A percentile compares a stretch with the other conserved stretches of the same genome.
Evolutionary conservation across 83 land plant genomes (phyloP).

Genomic region (Picea mariana): DNA sequence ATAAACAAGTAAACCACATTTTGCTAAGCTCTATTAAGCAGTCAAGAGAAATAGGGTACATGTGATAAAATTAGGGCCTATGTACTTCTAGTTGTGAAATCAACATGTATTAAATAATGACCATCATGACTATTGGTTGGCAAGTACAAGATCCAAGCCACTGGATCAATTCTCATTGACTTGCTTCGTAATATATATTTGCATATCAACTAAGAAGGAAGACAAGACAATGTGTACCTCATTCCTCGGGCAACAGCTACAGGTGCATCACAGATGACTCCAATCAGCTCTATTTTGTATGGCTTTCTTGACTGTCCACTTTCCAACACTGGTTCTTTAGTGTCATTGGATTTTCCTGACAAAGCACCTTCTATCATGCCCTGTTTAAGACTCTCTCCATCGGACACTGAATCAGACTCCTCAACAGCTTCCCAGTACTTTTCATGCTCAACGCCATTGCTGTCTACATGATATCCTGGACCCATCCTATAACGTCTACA

Average conservation of each 20-base stretch:
- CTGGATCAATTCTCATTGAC: neutral
- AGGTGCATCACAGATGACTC: slow-evolving; percentile 45
- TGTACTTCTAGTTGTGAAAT: neutral
- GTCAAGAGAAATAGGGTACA: neutral
- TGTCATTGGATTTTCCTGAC: neutral
- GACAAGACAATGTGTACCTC: slow-evolving; percentile 21
- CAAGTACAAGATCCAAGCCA: neutral
- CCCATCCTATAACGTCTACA: slow-evolving; percentile 45
- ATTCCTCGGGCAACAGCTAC: slow-evolving; percentile 49
- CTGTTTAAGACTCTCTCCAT: slow-evolving; percentile 9
- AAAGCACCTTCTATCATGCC: neutral
- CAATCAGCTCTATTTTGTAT: slow-evolving; percentile 47
- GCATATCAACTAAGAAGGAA: neutral
- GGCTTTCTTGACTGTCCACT: slow-evolving; percentile 12
- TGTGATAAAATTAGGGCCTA: neutral
- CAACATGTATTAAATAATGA: neutral
- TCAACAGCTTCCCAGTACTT: slow-evolving; percentile 41
- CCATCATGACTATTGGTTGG: neutral
- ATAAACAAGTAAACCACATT: neutral
- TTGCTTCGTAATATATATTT: neutral
- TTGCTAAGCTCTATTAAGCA: neutral
- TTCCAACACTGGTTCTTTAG: slow-evolving; percentile 12
- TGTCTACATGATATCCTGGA: slow-evolving; percentile 32
- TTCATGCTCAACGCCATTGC: slow-evolving; percentile 31
- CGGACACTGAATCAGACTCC: slow-evolving; percentile 11